phyloP scores from a whole-genome alignment of 139 green algal species.

The Volvox africanus region DNA sequence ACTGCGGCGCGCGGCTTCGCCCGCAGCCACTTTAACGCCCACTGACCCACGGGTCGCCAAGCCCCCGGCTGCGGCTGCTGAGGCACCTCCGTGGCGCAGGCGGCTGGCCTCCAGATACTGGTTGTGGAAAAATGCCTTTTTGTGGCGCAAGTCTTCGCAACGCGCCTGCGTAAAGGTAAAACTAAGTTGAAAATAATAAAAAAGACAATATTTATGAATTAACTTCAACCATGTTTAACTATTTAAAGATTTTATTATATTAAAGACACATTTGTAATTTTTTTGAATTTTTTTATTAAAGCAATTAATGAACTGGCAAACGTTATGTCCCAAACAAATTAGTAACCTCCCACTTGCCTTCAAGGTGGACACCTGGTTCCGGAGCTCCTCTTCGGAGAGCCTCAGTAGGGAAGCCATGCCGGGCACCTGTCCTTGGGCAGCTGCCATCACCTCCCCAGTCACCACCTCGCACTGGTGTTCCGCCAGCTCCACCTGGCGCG shows the following conservation, averaged over 20 bases:
- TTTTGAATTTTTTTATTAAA: no score
- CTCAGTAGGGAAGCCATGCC: constrained; percentile 19
- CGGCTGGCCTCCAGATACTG: constrained; percentile 34
- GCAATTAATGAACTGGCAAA: background rate
- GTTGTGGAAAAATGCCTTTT: constrained; percentile 29
- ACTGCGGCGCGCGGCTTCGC: no score
- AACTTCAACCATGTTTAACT: no score
- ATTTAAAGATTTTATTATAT: no score
- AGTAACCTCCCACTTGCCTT: background rate
- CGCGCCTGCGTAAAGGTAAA: background rate
- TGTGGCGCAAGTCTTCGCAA: constrained; percentile 6
- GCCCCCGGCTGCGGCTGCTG: background rate
- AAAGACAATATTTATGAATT: background rate
- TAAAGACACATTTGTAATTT: no score
- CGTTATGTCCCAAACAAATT: no score
- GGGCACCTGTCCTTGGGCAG: background rate
- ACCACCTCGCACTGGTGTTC: constrained; percentile 1
- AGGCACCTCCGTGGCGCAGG: background rate
- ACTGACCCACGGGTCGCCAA: no score
- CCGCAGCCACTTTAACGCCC: no score
- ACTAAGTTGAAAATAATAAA: background rate
- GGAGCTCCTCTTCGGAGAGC: constrained; percentile 17
- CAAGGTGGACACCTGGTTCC: background rate
- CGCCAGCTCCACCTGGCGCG: constrained; percentile 29
- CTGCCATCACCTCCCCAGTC: constrained; percentile 33